Evolutionary conservation across 176 grass and related monocot species (phyloP).

Genomic region (Hordeum marinum): DNA sequence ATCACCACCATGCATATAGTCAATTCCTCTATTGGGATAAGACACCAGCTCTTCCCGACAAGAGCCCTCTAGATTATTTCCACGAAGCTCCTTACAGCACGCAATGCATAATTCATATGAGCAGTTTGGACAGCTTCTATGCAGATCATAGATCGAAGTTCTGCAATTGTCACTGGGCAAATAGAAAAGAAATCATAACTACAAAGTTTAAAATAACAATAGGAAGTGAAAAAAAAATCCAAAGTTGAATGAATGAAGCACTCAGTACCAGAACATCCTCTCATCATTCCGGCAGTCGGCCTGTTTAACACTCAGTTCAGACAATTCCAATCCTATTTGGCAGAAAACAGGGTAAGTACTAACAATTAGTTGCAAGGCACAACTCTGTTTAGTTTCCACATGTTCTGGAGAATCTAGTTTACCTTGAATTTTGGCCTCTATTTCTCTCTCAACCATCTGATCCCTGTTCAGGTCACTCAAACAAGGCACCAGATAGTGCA

Average conservation of each 20-base stretch:
- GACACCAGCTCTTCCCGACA: conserved; percentile 20
- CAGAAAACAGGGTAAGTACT: background rate
- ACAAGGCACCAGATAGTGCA: conserved; percentile 57
- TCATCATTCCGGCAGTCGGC: conserved; percentile 44
- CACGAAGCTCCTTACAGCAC: conserved; percentile 66
- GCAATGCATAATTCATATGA: conserved; percentile 64
- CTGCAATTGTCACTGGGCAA: conserved; percentile 55
- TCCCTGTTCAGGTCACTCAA: conserved; percentile 44
- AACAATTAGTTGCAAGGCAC: conserved; percentile 6
- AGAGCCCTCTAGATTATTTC: conserved; percentile 1
- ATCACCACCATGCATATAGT: conserved; percentile 63
- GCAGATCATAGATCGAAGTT: conserved; percentile 74
- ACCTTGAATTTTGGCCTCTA: conserved; percentile 54
- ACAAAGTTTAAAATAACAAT: background rate
- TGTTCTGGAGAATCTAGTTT: conserved; percentile 12
- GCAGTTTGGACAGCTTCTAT: conserved; percentile 61
- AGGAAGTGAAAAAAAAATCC: background rate
- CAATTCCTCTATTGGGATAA: conserved; percentile 25
- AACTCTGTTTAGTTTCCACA: background rate
- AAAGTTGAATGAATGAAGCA: background rate
- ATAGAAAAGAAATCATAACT: conserved; percentile 10
- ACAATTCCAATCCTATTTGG: conserved; percentile 34
- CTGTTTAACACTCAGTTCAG: conserved; percentile 33
- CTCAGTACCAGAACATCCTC: conserved; percentile 52
- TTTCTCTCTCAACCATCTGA: conserved; percentile 51